phyloP scores from a whole-genome alignment of 108 stramenopile genomes.

The Fistulifera pelliculosa region DNA sequence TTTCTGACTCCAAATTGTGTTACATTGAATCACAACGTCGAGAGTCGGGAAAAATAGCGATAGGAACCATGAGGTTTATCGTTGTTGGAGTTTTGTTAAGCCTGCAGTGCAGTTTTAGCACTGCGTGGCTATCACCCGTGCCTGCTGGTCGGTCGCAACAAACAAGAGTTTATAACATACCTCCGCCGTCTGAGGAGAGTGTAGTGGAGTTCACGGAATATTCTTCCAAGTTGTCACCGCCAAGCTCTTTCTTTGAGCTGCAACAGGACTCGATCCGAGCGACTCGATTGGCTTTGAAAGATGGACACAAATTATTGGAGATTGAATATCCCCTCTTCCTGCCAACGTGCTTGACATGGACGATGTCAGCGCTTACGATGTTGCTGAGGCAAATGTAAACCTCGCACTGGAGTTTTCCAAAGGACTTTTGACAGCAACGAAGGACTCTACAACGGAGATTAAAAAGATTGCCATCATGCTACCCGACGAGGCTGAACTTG shows the following conservation, averaged over 20 bases:
- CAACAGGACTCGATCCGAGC: constrained; percentile 60
- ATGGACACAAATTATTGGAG: constrained; percentile 81
- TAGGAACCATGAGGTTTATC: too few relatives aligned
- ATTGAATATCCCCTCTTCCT: constrained; percentile 91
- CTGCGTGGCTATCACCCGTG: too few relatives aligned
- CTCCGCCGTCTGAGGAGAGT: constrained; percentile 33
- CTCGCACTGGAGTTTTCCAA: constrained; percentile 82
- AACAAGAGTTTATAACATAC: constrained; percentile 31
- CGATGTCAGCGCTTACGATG: constrained; percentile 86
- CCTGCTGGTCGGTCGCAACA: not conserved
- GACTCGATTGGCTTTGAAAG: constrained; percentile 49
- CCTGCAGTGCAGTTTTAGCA: too few relatives aligned
- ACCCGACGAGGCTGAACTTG: constrained; percentile 72
- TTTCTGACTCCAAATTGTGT: too few relatives aligned
- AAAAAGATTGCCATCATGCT: constrained; percentile 60
- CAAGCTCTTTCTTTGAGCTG: constrained; percentile 62
- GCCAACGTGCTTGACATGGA: constrained; percentile 85
- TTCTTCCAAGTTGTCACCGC: constrained; percentile 48
- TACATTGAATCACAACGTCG: too few relatives aligned
- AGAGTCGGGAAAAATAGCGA: too few relatives aligned
- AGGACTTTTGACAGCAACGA: constrained; percentile 44
- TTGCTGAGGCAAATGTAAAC: constrained; percentile 85
- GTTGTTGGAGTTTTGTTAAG: too few relatives aligned
- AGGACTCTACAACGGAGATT: constrained; percentile 12
- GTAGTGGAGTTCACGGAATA: constrained; percentile 41